phyloP scores from a whole-genome alignment of 306 rosid genomes.

The Lablab purpureus region DNA sequence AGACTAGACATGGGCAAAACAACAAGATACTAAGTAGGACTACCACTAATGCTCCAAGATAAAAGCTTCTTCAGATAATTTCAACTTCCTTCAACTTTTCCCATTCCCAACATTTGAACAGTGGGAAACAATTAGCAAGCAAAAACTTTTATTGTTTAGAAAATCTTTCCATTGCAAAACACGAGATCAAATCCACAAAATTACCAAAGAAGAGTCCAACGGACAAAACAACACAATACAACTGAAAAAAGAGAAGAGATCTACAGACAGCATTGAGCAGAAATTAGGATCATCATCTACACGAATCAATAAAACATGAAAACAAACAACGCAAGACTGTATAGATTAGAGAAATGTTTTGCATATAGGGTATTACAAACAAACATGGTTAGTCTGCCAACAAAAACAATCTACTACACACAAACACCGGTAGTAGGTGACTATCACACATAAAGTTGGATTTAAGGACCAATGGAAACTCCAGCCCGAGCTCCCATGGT shows the following conservation, averaged over 20 bases:
- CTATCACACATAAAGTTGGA: background rate
- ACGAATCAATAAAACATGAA: slow-evolving; percentile 10
- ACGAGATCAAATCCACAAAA: slow-evolving; percentile 11
- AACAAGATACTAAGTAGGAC: background rate
- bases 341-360: background rate
- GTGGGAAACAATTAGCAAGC: background rate
- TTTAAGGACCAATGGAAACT: background rate
- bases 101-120: slow-evolving; percentile 15
- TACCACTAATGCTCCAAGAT: slow-evolving; percentile 17
- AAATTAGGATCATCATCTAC: background rate
- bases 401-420: background rate
- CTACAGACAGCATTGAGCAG: background rate
- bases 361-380: background rate
- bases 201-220: background rate
- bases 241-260: background rate
- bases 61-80: slow-evolving; percentile 14
- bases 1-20: slow-evolving; percentile 13
- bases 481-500: background rate
- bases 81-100: background rate
- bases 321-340: background rate
- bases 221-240: slow-evolving; percentile 7
- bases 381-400: slow-evolving; percentile 1
- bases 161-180: slow-evolving; percentile 10
- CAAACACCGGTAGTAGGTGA: background rate
- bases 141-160: background rate